Evolutionary conservation across 768 basidiomycete genomes (phyloP), one percentile per base, ranked within the genome.

Genomic region (Pleurotus citrinopileatus): DNA sequence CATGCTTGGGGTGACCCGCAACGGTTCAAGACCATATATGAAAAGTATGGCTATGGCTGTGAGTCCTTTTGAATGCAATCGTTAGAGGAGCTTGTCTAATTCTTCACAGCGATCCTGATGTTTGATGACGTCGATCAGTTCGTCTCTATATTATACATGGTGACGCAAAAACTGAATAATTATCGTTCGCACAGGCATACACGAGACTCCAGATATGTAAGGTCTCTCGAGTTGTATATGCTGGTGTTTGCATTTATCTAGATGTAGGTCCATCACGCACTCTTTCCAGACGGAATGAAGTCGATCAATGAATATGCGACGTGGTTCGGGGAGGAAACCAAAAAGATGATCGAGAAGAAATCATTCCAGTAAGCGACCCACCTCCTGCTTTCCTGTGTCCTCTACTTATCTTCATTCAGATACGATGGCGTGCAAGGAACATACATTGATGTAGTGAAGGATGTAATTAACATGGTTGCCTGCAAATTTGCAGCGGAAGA

Each of bases 401-500:
- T 15, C 20, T 40, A 13, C 19, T n/a, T n/a, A 6, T 5, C 9
- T 44, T 23, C 7, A 26, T 20, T 7, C 7, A 64, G 64, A 25
- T 69, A 71, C 46, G 56, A 64, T 15, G 67, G 67, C 26, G 56
- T 68, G 13, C 59, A 66, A 9, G 73, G 71, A 36, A 67, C 58
- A 34, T 72, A 70, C 28, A 61, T 82, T 53, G 77, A 83, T 57
- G 69, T 82, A 54, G 73, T 79, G 15, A 67, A 70, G 34, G 75
- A 79, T 54, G 78, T 82, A 7, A 67, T 78, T 61, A 79, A 80
- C 47, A 63, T 74, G 8, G 67, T 70, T 17, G 64, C 68, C 2
- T 69, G 73, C 1, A 70, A 76, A 53, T 75, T 76, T 67, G 69
- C 70, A 23, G 70, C 73, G 1, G 68, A 72, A 48, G 59, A 67